phyloP scores from a whole-genome alignment of 805 yeast genomes.

The Suhomyces prunicola region DNA sequence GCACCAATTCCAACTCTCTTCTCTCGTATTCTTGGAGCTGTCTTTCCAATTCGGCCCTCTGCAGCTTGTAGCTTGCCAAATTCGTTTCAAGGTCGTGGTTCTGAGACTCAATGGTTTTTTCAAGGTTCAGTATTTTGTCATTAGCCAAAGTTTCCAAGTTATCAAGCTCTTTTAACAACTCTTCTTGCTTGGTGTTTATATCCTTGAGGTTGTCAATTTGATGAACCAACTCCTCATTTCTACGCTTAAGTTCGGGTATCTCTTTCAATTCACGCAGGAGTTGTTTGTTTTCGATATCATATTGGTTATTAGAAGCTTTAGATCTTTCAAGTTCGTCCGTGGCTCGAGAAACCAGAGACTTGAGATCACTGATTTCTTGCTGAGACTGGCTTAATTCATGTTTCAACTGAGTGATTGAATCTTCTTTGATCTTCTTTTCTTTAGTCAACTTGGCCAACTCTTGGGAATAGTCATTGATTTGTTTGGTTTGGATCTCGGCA shows the following conservation, averaged over 20 bases:
- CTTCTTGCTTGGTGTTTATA: slow-evolving; percentile 18
- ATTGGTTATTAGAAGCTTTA: background rate
- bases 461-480: slow-evolving; percentile 24
- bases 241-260: background rate
- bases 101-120: slow-evolving; percentile 10
- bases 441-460: slow-evolving; percentile 27
- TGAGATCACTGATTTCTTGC: background rate
- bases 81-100: slow-evolving; percentile 9
- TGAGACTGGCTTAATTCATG: slow-evolving; percentile 1
- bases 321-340: slow-evolving; percentile 6
- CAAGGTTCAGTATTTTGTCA: slow-evolving; percentile 17
- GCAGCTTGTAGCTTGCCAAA: slow-evolving; percentile 11
- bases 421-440: slow-evolving; percentile 16
- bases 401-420: slow-evolving; percentile 5
- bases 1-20: slow-evolving; percentile 12
- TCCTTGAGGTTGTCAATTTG: slow-evolving; percentile 12
- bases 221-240: background rate
- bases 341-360: background rate
- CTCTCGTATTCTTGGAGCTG: slow-evolving; percentile 14
- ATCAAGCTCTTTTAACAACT: slow-evolving; percentile 22
- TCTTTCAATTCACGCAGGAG: background rate
- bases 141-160: slow-evolving; percentile 21
- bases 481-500: slow-evolving; percentile 13
- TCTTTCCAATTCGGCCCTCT: slow-evolving; percentile 12
- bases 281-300: background rate